phyloP scores from a whole-genome alignment of 2,329 filamentous ascomycete genomes.

The Aspergillus costaricaensis region DNA sequence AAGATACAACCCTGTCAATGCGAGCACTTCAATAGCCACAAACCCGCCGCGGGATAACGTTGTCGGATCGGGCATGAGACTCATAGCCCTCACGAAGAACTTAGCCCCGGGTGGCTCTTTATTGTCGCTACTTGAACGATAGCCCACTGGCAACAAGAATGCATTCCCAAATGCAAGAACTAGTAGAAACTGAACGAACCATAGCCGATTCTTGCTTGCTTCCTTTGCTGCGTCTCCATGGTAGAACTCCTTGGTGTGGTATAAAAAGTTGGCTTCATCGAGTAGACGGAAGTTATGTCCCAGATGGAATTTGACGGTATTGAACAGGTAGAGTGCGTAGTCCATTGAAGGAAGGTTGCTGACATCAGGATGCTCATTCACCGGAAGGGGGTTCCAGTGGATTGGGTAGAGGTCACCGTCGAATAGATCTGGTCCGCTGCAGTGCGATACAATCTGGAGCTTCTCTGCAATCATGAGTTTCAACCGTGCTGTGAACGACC shows the following conservation, averaged over 20 bases:
- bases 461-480: conserved; percentile 26
- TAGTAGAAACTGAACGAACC: conserved; percentile 23
- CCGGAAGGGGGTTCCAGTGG: no score
- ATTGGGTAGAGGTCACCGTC: no score
- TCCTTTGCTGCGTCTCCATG: conserved; percentile 19
- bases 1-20: conserved; percentile 41
- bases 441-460: no score
- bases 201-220: conserved; percentile 25
- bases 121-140: conserved; percentile 6
- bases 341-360: conserved; percentile 19
- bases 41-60: no score
- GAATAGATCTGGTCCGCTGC: no score
- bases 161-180: conserved; percentile 22
- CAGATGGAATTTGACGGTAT: conserved; percentile 23
- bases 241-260: conserved; percentile 31
- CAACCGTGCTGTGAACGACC: conserved; percentile 29
- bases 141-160: conserved; percentile 8
- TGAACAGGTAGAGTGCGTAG: conserved; percentile 21
- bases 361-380: conserved; percentile 27
- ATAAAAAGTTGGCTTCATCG: conserved; percentile 16
- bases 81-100: conserved; percentile 32
- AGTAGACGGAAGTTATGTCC: conserved; percentile 21
- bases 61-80: conserved; percentile 25
- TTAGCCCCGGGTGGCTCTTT: conserved; percentile 20
- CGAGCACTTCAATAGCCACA: conserved; percentile 39